A percentile compares a stretch with the other conserved stretches of the same genome.
Evolutionary conservation across 2,329 filamentous ascomycete species (phyloP).

Genomic region (Pyricularia pennisetigena): DNA sequence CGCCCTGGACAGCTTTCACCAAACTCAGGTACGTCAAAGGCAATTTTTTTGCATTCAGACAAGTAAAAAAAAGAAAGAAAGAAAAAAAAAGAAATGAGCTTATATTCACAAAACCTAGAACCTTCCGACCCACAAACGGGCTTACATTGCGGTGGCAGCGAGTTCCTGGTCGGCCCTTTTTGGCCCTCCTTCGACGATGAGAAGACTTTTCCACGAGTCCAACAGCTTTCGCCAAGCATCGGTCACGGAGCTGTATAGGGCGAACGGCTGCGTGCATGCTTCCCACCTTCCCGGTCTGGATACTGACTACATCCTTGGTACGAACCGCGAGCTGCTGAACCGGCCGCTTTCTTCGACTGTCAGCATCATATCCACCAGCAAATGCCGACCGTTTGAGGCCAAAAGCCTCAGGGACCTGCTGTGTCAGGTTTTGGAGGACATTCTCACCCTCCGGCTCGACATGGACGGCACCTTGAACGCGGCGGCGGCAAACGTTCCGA

Average conservation of each 20-base stretch:
- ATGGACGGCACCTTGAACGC: not conserved
- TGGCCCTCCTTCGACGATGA: not conserved
- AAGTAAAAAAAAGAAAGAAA: not conserved
- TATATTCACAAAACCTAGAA: not conserved
- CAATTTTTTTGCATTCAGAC: not conserved
- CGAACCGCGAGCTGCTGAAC: not conserved
- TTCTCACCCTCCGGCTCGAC: not conserved
- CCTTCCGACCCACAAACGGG: not conserved
- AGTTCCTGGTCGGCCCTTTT: not conserved
- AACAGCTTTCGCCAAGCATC: not conserved
- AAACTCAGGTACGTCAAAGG: not conserved
- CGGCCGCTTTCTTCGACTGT: not conserved
- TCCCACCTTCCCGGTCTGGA: not conserved
- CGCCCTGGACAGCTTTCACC: not conserved
- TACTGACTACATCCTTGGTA: not conserved
- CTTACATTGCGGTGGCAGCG: not conserved
- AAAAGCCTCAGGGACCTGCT: not conserved
- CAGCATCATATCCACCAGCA: not conserved
- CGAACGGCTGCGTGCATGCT: not conserved
- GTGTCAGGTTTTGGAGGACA: not conserved
- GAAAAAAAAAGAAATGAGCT: not conserved
- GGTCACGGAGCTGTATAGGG: not conserved
- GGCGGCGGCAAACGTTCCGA: not conserved
- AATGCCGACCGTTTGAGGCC: not conserved
- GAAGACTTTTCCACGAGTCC: not conserved